Conservation (phyloP, 768 basidiomycete genomes). For the Termitomyces sp. region DNA sequence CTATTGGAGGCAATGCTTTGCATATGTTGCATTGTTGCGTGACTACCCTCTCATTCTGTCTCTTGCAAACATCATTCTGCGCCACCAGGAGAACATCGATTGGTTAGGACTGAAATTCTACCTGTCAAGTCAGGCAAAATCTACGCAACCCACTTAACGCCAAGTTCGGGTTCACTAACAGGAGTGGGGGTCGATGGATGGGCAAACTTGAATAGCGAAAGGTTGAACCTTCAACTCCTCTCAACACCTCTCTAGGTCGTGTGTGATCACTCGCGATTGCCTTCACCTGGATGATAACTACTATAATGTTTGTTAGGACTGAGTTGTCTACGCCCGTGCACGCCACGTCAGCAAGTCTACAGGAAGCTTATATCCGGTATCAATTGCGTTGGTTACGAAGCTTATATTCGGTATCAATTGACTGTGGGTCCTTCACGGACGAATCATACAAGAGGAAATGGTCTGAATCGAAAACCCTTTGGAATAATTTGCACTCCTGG, state of each 20-base stretch:
- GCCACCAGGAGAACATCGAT: background rate
- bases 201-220: background rate
- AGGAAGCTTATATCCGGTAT: background rate
- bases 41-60: background rate
- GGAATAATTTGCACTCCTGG: background rate
- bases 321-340: background rate
- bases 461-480: background rate
- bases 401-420: background rate
- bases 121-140: background rate
- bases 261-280: background rate
- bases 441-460: background rate
- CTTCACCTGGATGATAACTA: background rate
- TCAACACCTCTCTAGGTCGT: background rate
- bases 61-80: background rate
- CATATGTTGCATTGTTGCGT: too few species aligned
- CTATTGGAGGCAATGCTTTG: background rate
- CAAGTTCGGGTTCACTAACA: background rate
- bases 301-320: background rate
- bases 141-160: background rate
- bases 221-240: background rate
- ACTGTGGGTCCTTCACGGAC: background rate
- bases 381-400: background rate
- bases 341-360: background rate
- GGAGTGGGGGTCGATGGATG: background rate
- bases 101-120: background rate